phyloP scores from a whole-genome alignment of 768 basidiomycete species.

The Naematelia aurantialba region DNA sequence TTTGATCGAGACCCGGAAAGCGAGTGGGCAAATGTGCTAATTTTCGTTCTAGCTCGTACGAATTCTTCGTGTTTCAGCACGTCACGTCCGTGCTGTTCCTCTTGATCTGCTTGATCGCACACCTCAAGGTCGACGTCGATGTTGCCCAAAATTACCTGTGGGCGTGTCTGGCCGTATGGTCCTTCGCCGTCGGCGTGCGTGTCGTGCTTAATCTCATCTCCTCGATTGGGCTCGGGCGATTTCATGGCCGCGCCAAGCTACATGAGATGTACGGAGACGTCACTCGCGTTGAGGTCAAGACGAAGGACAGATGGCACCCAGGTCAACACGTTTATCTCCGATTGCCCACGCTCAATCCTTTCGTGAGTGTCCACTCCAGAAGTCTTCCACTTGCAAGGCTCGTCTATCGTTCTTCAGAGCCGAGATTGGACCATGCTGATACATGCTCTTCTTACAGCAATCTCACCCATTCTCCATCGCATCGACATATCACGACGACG shows the following conservation, averaged over 20 bases:
- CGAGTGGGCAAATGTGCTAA: no score
- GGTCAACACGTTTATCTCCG: neutral
- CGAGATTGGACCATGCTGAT: no score
- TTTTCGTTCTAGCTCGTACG: neutral
- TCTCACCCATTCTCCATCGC: neutral
- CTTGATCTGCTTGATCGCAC: neutral
- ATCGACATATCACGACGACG: neutral
- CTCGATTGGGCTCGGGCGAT: neutral
- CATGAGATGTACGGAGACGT: neutral
- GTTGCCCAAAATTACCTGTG: neutral
- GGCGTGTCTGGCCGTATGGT: neutral
- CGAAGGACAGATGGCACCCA: neutral
- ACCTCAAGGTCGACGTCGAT: conserved; percentile 3
- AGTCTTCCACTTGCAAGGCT: no score
- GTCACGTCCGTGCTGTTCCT: neutral
- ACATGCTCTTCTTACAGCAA: no score
- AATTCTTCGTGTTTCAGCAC: conserved; percentile 1
- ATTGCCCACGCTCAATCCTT: neutral
- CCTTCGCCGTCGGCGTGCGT: neutral
- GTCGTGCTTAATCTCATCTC: neutral
- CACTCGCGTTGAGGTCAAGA: neutral
- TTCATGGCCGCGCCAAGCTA: neutral
- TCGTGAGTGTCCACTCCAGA: neutral
- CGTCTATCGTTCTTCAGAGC: no score
- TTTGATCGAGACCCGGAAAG: no score